Evolutionary conservation across 306 rosid species (phyloP), one percentile per base, ranked within the genome.

Genomic region (Vigna nakashimae): DNA sequence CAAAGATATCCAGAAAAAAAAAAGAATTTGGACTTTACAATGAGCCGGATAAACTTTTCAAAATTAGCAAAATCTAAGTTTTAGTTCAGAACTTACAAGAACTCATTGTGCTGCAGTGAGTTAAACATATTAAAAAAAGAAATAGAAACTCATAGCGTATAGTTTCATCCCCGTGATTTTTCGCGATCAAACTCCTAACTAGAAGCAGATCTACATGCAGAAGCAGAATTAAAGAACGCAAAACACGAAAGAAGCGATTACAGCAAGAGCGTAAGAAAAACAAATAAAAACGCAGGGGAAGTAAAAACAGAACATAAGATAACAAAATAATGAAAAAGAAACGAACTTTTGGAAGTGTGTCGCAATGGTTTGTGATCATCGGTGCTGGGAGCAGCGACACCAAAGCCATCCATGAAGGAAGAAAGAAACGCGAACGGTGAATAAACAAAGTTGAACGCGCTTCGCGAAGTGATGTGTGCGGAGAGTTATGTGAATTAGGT

Each of bases 341-440:
- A 40, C 74, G 28, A 81, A 90, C 98, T 91, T 82, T 87, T 16
- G 16, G 93, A 73, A 86, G 59, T 79, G 42, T 57, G 80, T 74
- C 79, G 86, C 36, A 83, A 74, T 48, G 82, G 93, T 60, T 77
- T 64, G 76, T 81, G 90, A 86, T 87, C 90, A 73, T 69, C 73
- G 52, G 83, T 71, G 67, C 69, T 80, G 77, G 96, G 80, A 70
- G 69, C 69, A 65, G 70, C 32, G 15, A 32, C 82, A 79, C 82
- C 88, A 73, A 84, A 85, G 81, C 83, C 89, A 73, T 89, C 90
- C 89, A 80, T 93, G 58, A 28, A 46, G 11, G 36, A 64, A 8
- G 56, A 26, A 24, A 38, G 36, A 62, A 68, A 26, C 34, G 74
- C 38, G 30, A 77, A 65, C 71, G n/a, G 26, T 32, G 73, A 57